Percentiles rank a stretch among this genome's conserved stretches.
Evolutionary conservation across 768 basidiomycete genomes (phyloP).

Genomic region (Suillus hirtellus): DNA sequence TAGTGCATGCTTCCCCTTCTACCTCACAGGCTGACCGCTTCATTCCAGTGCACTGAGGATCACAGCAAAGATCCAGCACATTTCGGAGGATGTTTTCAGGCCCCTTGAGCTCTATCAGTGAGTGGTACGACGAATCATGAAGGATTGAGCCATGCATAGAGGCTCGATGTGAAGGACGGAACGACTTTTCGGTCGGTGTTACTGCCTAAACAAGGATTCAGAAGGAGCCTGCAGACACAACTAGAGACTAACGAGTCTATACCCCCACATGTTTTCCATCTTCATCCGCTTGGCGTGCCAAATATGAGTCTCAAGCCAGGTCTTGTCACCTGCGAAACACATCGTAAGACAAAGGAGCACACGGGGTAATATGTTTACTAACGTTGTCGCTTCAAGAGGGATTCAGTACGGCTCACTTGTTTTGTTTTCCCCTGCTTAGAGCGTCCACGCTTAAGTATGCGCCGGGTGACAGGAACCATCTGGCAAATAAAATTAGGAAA

Average conservation of each 20-base stretch:
- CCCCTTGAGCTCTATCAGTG: slow-evolving; percentile 73
- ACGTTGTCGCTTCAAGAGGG: slow-evolving; percentile 78
- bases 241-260: slow-evolving; percentile 64
- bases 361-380: slow-evolving; percentile 15
- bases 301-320: slow-evolving; percentile 94
- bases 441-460: slow-evolving; percentile 44
- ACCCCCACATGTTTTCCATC: slow-evolving; percentile 93
- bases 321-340: slow-evolving; percentile 63
- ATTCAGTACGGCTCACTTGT: slow-evolving; percentile 55
- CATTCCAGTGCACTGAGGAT: slow-evolving; percentile 66
- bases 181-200: slow-evolving; percentile 89
- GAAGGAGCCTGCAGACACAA: not conserved
- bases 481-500: slow-evolving; percentile 22
- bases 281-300: slow-evolving; percentile 98
- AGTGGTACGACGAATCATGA: slow-evolving; percentile 88
- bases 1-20: not conserved
- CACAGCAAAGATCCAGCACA: slow-evolving; percentile 57
- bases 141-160: slow-evolving; percentile 81
- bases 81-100: slow-evolving; percentile 52
- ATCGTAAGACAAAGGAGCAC: not conserved
- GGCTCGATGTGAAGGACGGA: slow-evolving; percentile 89
- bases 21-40: slow-evolving; percentile 46
- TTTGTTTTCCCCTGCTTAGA: slow-evolving; percentile 67
- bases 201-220: slow-evolving; percentile 53
- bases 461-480: slow-evolving; percentile 54